A percentile compares a stretch with the other conserved stretches of the same genome.
phyloP scores from a whole-genome alignment of 208 protist species.

The Leptomonas pyrrhocoris region DNA sequence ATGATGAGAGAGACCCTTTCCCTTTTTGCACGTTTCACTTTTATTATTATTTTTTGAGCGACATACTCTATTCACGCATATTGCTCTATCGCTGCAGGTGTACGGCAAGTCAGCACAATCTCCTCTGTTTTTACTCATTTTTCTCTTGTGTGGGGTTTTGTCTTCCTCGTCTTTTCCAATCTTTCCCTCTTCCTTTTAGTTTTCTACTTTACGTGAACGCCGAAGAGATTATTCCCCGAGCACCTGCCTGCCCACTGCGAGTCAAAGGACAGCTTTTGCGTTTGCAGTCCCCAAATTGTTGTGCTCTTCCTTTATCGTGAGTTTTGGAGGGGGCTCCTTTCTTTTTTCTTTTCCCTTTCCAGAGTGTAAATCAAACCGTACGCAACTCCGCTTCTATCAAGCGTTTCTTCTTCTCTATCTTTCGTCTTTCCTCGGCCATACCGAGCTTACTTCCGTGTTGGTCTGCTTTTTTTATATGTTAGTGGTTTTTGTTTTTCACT shows the following conservation, averaged over 20 bases:
- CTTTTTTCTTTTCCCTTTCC: slow-evolving; percentile 2
- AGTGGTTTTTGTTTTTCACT: no score
- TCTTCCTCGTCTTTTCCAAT: no score
- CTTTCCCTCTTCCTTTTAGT: background rate
- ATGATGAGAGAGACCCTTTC: background rate
- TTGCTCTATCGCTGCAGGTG: background rate
- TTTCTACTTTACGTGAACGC: no score
- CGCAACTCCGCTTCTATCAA: no score
- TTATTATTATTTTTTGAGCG: background rate
- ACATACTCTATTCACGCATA: background rate
- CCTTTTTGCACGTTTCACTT: background rate
- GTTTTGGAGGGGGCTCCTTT: background rate
- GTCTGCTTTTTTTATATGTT: no score
- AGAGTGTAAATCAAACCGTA: no score
- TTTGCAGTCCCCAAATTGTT: background rate
- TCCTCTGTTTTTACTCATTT: background rate
- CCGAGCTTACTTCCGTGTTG: no score
- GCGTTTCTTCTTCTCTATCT: background rate
- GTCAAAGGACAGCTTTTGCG: no score
- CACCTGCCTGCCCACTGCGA: no score
- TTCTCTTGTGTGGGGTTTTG: background rate
- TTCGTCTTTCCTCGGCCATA: no score
- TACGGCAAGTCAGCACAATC: background rate
- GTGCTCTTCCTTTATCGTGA: background rate
- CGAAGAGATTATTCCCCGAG: no score